phyloP scores from a whole-genome alignment of 1,139 yeast genomes.

The Suhomyces bribrorum region DNA sequence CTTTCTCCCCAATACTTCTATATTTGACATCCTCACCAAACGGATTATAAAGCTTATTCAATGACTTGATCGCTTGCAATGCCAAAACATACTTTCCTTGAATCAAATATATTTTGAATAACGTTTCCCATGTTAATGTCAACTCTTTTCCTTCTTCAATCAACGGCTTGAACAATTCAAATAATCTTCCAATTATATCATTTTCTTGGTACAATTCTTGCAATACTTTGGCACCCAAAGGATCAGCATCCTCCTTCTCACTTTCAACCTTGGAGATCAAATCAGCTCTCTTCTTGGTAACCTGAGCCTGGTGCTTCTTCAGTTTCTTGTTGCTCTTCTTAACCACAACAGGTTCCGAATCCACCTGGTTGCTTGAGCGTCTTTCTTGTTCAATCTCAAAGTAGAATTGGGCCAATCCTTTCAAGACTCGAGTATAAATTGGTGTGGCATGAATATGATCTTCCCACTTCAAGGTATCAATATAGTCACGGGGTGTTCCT shows the following conservation, averaged over 20 bases:
- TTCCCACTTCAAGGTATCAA: conserved; percentile 79
- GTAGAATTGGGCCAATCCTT: conserved; percentile 64
- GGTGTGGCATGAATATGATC: conserved; percentile 71
- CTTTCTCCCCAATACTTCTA: conserved; percentile 26
- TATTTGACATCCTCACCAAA: conserved; percentile 19
- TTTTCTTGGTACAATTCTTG: conserved; percentile 27
- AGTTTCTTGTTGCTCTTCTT: conserved; percentile 32
- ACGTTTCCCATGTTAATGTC: conserved; percentile 38
- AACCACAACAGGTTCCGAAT: conserved; percentile 21
- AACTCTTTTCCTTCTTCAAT: conserved; percentile 37
- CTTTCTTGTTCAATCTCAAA: conserved; percentile 44
- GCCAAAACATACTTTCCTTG: conserved; percentile 51
- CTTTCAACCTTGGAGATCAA: conserved; percentile 44
- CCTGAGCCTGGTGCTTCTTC: conserved; percentile 37
- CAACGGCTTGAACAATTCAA: conserved; percentile 33
- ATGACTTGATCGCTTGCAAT: conserved; percentile 43
- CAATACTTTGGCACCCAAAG: conserved; percentile 46
- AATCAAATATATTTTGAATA: conserved; percentile 39
- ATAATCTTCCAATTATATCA: conserved; percentile 33
- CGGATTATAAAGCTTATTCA: conserved; percentile 33
- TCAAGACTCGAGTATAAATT: conserved; percentile 66
- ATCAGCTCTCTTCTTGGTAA: conserved; percentile 39
- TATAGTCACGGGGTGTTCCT: conserved; percentile 85
- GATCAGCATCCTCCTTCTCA: conserved; percentile 49
- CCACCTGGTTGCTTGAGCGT: conserved; percentile 10